Evolutionary conservation across 2,329 filamentous ascomycete species (phyloP).

Genomic region (Chrysosporium queenslandicum): DNA sequence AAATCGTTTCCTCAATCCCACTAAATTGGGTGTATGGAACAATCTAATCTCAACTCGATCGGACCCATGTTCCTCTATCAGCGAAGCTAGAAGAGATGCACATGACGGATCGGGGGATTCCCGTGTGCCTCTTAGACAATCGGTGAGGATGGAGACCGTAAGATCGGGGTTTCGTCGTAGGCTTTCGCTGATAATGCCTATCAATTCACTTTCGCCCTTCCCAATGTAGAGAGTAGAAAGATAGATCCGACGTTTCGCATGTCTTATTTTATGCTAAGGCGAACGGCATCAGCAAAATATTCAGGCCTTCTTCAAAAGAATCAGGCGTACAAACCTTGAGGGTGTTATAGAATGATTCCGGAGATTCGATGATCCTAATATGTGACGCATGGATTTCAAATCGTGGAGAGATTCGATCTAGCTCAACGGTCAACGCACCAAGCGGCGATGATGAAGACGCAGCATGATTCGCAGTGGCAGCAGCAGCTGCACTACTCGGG

Average conservation of each 20-base stretch:
- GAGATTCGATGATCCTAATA: constrained; percentile 67
- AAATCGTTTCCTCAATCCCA: constrained; percentile 69
- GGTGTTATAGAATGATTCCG: constrained; percentile 80
- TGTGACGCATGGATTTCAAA: constrained; percentile 76
- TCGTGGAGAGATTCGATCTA: constrained; percentile 82
- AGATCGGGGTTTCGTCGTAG: constrained; percentile 64
- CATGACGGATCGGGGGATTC: constrained; percentile 79
- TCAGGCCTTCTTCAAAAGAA: neutral
- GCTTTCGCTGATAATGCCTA: constrained; percentile 65
- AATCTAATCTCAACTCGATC: constrained; percentile 85
- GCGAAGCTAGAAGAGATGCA: constrained; percentile 73
- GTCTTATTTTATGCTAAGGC: constrained; percentile 63
- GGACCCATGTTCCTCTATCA: constrained; percentile 74
- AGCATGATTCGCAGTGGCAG: constrained; percentile 16
- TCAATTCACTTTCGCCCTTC: constrained; percentile 81
- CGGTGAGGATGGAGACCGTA: constrained; percentile 78
- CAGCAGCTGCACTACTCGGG: constrained; percentile 19
- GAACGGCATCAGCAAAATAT: constrained; percentile 16
- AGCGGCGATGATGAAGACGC: constrained; percentile 40
- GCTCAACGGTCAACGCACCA: constrained; percentile 56
- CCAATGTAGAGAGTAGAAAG: constrained; percentile 96
- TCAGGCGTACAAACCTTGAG: constrained; percentile 55
- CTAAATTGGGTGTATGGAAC: constrained; percentile 96
- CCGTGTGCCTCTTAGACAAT: constrained; percentile 80
- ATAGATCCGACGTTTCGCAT: constrained; percentile 70